Evolutionary conservation across 441 rosid genomes (phyloP), one percentile per base, ranked within the genome.

Genomic region (Gossypium schwendimanii): DNA sequence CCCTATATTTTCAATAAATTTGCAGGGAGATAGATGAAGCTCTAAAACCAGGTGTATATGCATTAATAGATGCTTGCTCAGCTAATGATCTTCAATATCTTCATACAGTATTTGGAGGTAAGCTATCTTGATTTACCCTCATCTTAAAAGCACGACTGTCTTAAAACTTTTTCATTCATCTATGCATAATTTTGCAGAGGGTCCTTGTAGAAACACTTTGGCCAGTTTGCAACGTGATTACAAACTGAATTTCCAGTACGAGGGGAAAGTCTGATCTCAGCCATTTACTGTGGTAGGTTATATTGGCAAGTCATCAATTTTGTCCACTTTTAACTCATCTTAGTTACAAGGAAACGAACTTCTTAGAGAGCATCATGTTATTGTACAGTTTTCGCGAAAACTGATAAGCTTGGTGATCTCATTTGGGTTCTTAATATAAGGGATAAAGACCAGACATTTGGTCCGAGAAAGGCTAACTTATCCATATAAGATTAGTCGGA

Each of bases 1-100:
- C 14, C 63, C 28, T 23, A 44, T 23, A 44, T 72, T 67, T 63
- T 26, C 58, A 58, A 45, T 17, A 18, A 75, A 44, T 68, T 76
- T 80, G 72, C 91, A 95, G 98, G 85, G 97, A 96, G 81, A 73
- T 91, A 73, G 91, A 91, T 68, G 97, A 64, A 81, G 97, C 97
- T 73, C 79, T 93, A 76, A 90, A 75, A 73, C 97, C 98, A 28
- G 97, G 97, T 70, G 84, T 96, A 11, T 88, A 89, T 82, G 98
- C 98, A 72, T 76, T 95, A 74, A 82, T 96, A 76, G 99, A 96
- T 76, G 82, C 87, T 70, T 96, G 98, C 83, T 85, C 94, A 28
- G 84, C 83, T 10, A 79, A 88, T 44, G 96, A 96, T 81, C 90
- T 66, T 47, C 70, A 66, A 47, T 66, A 66, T 66, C 70, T 66